These are phyloP conservation scores for Strobilomyces echinocephalus DNA, from an alignment of 768 basidiomycete genomes.

Conservation along the genomic window DNA sequence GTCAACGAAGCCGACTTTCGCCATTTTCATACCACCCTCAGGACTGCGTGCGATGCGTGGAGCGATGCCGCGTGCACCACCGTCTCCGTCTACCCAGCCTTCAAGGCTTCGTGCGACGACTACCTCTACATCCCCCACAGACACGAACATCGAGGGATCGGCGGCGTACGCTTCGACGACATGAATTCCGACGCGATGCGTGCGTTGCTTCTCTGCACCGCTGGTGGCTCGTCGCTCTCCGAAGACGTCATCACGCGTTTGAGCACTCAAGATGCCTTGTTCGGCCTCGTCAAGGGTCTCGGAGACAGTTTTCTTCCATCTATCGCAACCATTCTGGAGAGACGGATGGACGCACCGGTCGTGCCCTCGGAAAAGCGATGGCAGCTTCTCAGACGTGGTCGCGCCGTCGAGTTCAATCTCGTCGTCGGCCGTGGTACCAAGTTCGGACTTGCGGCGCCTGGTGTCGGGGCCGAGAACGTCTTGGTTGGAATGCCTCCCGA, in stretches of 20 bases:
- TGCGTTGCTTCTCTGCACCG: slow-evolving; percentile 14
- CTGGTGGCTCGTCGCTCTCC: background rate
- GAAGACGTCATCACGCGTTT: slow-evolving; percentile 7
- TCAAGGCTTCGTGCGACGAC: slow-evolving; percentile 51
- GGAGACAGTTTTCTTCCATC: slow-evolving; percentile 44
- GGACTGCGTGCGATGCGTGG: slow-evolving; percentile 40
- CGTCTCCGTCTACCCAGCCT: slow-evolving; percentile 36
- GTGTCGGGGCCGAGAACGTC: slow-evolving; percentile 59
- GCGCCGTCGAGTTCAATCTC: slow-evolving; percentile 59
- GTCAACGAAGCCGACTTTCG: slow-evolving; percentile 41
- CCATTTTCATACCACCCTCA: slow-evolving; percentile 45
- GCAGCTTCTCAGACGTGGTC: slow-evolving; percentile 50
- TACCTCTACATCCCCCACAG: slow-evolving; percentile 53
- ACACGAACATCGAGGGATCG: slow-evolving; percentile 47
- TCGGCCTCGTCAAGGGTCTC: slow-evolving; percentile 39
- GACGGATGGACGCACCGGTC: slow-evolving; percentile 30
- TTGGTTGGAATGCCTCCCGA: slow-evolving; percentile 62
- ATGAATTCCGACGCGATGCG: slow-evolving; percentile 31
- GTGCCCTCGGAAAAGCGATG: slow-evolving; percentile 35
- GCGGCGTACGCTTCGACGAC: slow-evolving; percentile 58
- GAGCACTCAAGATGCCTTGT: slow-evolving; percentile 28
- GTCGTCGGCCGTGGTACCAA: slow-evolving; percentile 68
- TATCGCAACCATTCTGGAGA: slow-evolving; percentile 42
- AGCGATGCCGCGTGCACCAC: slow-evolving; percentile 15
- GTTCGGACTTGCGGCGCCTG: slow-evolving; percentile 58